Evolutionary conservation across 352 stramenopile species (phyloP).

Genomic region (Poterioochromonas sp.): DNA sequence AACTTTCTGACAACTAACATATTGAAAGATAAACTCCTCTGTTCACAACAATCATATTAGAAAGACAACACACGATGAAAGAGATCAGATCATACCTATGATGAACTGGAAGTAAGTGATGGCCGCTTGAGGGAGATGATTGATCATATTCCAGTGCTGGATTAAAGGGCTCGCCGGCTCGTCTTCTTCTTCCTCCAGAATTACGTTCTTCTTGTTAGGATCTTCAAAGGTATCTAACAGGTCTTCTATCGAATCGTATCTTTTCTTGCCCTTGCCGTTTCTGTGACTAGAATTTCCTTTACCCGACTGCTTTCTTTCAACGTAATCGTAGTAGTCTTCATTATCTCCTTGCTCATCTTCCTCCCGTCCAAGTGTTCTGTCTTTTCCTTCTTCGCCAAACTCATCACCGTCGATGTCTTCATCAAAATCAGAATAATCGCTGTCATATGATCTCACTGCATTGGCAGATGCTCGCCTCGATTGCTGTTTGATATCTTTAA

Average conservation of each 20-base stretch:
- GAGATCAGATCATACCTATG: slow-evolving; percentile 53
- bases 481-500: not conserved
- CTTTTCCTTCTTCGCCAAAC: not conserved
- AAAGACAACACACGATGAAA: not conserved
- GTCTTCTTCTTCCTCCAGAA: slow-evolving; percentile 45
- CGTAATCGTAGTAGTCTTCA: not conserved
- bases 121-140: slow-evolving; percentile 66
- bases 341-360: slow-evolving; percentile 27
- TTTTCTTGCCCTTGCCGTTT: not conserved
- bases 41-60: not conserved
- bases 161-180: slow-evolving; percentile 48
- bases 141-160: slow-evolving; percentile 71
- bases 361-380: not conserved
- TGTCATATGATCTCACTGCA: not conserved
- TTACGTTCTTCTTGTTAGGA: not conserved
- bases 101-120: slow-evolving; percentile 73
- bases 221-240: not conserved
- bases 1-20: too few relatives aligned
- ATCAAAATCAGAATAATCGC: not conserved
- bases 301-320: slow-evolving; percentile 41
- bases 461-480: not conserved
- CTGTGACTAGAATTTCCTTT: slow-evolving; percentile 7
- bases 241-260: not conserved
- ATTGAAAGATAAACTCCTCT: not conserved
- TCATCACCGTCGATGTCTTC: not conserved